Evolutionary conservation across 345 rosid genomes (phyloP), one percentile per base, ranked within the genome.

Genomic region (Raphanus sativus): DNA sequence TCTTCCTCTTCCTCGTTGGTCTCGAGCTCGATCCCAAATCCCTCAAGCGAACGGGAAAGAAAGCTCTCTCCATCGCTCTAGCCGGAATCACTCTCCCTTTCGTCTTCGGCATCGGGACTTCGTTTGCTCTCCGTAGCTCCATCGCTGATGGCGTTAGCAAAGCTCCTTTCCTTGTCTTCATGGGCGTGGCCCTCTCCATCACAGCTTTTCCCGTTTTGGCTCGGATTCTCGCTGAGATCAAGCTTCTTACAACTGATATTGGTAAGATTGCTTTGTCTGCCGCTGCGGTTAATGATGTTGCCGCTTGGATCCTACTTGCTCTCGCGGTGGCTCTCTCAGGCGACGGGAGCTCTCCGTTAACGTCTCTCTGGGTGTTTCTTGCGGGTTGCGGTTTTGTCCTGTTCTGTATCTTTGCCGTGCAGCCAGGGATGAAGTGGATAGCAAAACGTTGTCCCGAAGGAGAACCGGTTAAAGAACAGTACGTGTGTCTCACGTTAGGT

Each of bases 1-100:
- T 86, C 83, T 92, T 92, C 84, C 75, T 92, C 65, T 90, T 92
- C 74, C 84, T 92, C 24, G 93, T 90, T 5, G 97, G 97, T 24
- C 90, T 92, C 8, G 97, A 92, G 83, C 89, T 90, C 2, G 97
- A 92, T 65, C 66, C 86, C 0, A 65, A 81, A 24, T 68, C 95
- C 9, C 84, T 92, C 36, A 85, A 81, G 16, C 85, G 88, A 1
- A 90, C 95, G 0, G 95, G 93, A 2, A 90, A 79, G 64, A 88
- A 75, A 74, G 81, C 97, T 32, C 77, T 92, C 25, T 74, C 55
- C 0, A 90, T 92, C 6, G 92, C 95, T 29, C 33, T 78, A 1
- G 90, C 89, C 0, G 97, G 97, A 63, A 92, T 92, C 70, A 75
- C 75, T 62, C 67, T 90, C 24, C 97, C 97, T 38, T 90, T 92